Evolutionary conservation across 148 eudicot genomes (phyloP).

Genomic region (Polygonum maritimum): DNA sequence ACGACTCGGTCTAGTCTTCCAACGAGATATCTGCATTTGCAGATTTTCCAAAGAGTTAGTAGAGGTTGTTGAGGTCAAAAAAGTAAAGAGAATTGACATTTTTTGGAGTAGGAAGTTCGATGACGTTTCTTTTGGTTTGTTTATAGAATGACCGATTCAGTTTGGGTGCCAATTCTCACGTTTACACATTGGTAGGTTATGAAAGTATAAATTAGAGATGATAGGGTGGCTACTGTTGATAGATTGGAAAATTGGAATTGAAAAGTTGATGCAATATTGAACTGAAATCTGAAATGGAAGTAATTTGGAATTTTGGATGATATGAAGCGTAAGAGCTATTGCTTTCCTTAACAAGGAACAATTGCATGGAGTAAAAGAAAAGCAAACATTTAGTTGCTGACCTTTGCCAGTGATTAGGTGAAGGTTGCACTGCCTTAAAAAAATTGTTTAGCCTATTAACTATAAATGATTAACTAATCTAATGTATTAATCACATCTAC

Average conservation of each 20-base stretch:
- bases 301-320: background rate
- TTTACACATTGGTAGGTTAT: background rate
- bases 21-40: background rate
- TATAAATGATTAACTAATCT: background rate
- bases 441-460: background rate
- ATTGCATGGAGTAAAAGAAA: background rate
- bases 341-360: conserved; percentile 4
- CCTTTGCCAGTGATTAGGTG: background rate
- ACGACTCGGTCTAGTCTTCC: background rate
- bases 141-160: background rate
- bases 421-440: background rate
- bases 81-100: background rate
- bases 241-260: background rate
- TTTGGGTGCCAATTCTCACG: background rate
- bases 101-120: background rate
- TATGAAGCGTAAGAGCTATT: background rate
- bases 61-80: background rate
- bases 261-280: background rate
- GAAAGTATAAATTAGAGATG: background rate
- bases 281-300: background rate
- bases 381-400: conserved; percentile 4
- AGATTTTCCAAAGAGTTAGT: background rate
- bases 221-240: background rate
- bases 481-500: background rate
- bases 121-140: background rate